Evolutionary conservation across 257 asterid genomes (phyloP).

Genomic region (Leptodermis oblonga): DNA sequence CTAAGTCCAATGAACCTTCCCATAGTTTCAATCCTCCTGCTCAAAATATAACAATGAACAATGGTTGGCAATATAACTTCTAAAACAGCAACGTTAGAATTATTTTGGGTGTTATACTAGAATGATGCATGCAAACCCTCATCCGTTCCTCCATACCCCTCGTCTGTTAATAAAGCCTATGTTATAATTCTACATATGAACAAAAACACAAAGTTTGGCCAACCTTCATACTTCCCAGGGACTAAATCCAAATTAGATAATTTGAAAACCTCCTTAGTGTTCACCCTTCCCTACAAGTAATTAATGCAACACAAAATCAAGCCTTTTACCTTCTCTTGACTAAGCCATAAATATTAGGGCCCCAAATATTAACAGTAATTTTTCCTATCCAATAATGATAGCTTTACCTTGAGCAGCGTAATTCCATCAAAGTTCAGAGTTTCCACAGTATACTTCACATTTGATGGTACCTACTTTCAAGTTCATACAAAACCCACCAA

Average conservation of each 20-base stretch:
- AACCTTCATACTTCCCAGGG: constrained; percentile 98
- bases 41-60: constrained; percentile 1
- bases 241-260: constrained; percentile 81
- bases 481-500: constrained; percentile 6
- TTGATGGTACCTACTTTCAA: constrained; percentile 43
- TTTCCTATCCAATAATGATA: not conserved
- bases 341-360: not conserved
- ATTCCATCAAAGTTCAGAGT: constrained; percentile 64
- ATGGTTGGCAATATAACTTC: not conserved
- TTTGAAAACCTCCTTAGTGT: constrained; percentile 78
- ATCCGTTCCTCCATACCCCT: too few species aligned
- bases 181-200: not conserved
- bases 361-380: not conserved
- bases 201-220: not conserved
- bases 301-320: constrained; percentile 16
- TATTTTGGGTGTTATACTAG: too few species aligned
- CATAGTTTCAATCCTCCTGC: constrained; percentile 91
- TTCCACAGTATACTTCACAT: constrained; percentile 48
- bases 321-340: not conserved
- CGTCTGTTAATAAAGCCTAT: not conserved
- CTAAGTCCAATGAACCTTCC: constrained; percentile 92
- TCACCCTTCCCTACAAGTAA: constrained; percentile 79
- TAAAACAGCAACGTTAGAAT: not conserved
- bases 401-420: constrained; percentile 65
- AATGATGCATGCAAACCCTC: too few species aligned